Evolutionary conservation across 1,139 yeast genomes (phyloP), one percentile per base, ranked within the genome.

Genomic region (Hyphopichia wangnamkhiaoensis): DNA sequence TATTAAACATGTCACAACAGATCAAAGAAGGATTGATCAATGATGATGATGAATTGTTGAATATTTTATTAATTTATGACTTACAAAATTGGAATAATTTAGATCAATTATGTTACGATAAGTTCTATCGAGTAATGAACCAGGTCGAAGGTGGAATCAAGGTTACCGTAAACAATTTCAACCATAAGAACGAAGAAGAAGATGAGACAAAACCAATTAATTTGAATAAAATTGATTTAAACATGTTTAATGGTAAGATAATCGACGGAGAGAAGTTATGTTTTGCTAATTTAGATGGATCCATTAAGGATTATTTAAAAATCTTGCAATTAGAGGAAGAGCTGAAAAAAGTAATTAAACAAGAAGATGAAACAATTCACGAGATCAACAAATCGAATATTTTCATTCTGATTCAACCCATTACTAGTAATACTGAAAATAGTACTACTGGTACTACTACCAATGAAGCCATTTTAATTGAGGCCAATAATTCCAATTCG

Each of bases 111-210:
- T 81, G 88, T 14, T 77, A 79, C 48, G 70, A 74, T 36, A 87
- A 84, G 48, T 93, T 93, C 61, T 82, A 81, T 52, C 74, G 76
- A 40, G 97, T 89, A n/a, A 82, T 90, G 84, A 76, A 77, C 47
- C 97, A 91, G 61, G 97, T 91, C 13, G 96, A 91, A 58, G 97
- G 96, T 27, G 91, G 89, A 10, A 89, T 84, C 34, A 71, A 76
- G 38, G 77, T 82, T 13, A 70, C 71, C 44, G 79, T 82, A 7
- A 74, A 71, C 51, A 76, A 80, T 63, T 68, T 65, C 48, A 65
- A 75, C 63, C 75, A 79, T 53, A 64, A 77, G 54, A 41, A 46
- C 40, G 53, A 31, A 20, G 26, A 28, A 10, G 53, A 25, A 7
- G 20, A 28, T 10, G 19, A 26, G 2, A 7, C 24, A 9, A 24